phyloP scores from a whole-genome alignment of 2,329 filamentous ascomycete genomes.

The Pestalotiopsis sp. region DNA sequence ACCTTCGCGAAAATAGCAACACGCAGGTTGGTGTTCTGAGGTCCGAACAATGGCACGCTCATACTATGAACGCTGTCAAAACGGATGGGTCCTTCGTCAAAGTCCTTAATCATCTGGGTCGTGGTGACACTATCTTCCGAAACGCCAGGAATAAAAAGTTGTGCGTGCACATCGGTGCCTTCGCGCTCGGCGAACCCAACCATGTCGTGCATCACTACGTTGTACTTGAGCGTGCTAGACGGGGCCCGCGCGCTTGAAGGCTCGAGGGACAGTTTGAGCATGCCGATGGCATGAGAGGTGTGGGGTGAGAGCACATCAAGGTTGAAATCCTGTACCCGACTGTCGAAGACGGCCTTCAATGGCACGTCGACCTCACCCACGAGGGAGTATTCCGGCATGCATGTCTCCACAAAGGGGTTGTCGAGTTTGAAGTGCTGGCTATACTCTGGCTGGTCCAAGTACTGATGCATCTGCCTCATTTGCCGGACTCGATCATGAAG shows the following conservation, averaged over 20 bases:
- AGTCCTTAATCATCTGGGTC: conserved; percentile 90
- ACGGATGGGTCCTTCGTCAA: conserved; percentile 87
- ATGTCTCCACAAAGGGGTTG: conserved; percentile 89
- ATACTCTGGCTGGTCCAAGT: conserved; percentile 92
- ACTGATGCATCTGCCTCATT: conserved; percentile 97
- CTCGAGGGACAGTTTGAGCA: conserved; percentile 86
- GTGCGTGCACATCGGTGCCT: conserved; percentile 91
- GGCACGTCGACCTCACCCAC: conserved; percentile 93
- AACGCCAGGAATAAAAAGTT: conserved; percentile 91
- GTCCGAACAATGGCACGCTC: conserved; percentile 81
- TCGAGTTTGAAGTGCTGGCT: conserved; percentile 88
- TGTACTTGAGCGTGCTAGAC: conserved; percentile 92
- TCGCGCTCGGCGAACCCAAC: conserved; percentile 93
- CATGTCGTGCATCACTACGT: conserved; percentile 97
- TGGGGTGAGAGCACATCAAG: conserved; percentile 91
- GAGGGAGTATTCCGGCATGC: conserved; percentile 88
- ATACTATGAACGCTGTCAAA: conserved; percentile 99
- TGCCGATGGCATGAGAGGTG: conserved; percentile 86
- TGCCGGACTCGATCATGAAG: conserved; percentile 81
- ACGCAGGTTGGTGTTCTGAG: conserved; percentile 73
- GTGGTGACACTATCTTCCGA: conserved; percentile 91
- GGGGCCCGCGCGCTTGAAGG: conserved; percentile 92
- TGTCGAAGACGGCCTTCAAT: conserved; percentile 89
- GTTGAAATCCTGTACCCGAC: conserved; percentile 88
- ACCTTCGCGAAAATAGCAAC: conserved; percentile 92